A percentile compares a stretch with the other conserved stretches of the same genome.
These are phyloP conservation scores for Colletotrichum kahawae DNA, from an alignment of 2,329 filamentous ascomycete genomes.

Conservation along the genomic window DNA sequence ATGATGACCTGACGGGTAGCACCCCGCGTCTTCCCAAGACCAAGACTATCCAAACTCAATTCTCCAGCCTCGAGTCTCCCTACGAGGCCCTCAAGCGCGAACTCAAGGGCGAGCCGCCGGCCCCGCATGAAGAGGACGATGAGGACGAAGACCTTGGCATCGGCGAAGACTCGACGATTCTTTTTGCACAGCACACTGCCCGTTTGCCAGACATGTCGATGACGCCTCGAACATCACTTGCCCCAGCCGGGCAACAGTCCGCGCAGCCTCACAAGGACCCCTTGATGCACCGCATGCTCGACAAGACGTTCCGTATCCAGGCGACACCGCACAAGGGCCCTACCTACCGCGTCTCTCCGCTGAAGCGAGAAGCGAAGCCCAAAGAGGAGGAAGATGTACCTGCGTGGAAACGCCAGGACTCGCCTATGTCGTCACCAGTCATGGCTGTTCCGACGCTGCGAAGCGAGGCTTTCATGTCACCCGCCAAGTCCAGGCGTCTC, in stretches of 20 bases:
- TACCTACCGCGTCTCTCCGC: slow-evolving; percentile 47
- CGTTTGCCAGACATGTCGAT: slow-evolving; percentile 67
- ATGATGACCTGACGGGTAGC: slow-evolving; percentile 66
- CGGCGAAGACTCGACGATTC: slow-evolving; percentile 50
- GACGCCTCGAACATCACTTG: slow-evolving; percentile 50
- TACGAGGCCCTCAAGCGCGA: slow-evolving; percentile 77
- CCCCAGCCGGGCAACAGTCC: slow-evolving; percentile 45
- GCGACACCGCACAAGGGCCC: slow-evolving; percentile 78
- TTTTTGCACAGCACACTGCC: slow-evolving; percentile 58
- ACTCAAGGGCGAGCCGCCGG: slow-evolving; percentile 51
- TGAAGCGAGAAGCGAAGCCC: slow-evolving; percentile 39
- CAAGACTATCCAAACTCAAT: slow-evolving; percentile 54
- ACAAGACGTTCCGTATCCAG: slow-evolving; percentile 94
- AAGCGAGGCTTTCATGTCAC: slow-evolving; percentile 84
- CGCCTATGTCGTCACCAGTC: slow-evolving; percentile 76
- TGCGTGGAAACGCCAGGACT: slow-evolving; percentile 53
- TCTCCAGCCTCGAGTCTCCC: slow-evolving; percentile 74
- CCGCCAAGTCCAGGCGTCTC: slow-evolving; percentile 56
- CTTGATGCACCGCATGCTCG: slow-evolving; percentile 86
- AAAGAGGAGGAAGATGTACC: slow-evolving; percentile 35
- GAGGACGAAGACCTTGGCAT: slow-evolving; percentile 44
- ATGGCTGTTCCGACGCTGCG: slow-evolving; percentile 82
- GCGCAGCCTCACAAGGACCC: slow-evolving; percentile 65
- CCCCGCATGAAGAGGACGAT: slow-evolving; percentile 34
- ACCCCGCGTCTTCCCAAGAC: slow-evolving; percentile 66